Base-by-base conservation (phyloP, 305 asterid species). In the Fraxinus dipetala region DNA sequence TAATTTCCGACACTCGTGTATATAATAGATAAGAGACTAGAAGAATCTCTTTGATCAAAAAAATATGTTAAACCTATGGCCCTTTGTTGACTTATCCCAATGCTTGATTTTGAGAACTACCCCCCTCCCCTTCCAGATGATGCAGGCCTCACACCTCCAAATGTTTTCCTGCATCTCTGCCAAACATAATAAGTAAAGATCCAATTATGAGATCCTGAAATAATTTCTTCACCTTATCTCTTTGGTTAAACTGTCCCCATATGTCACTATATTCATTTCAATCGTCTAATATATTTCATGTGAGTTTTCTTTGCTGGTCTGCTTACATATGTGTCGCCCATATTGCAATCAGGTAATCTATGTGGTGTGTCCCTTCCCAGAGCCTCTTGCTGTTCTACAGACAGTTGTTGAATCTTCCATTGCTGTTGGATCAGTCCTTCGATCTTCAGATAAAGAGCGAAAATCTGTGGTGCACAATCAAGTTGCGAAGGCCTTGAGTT, bases 341-440 rank as follows among this genome's bases (percentile, higher is more conserved):
- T 35, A 28, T 28, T 73, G 31, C 74, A 56, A 77, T 78, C 95
- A 96, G 99, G 98, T 96, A 24, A 89, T 96, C 78, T 95, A 96
- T 85, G 99, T 96, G 86, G 96, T 96, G 72, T 96, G 99, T 90
- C 99, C 99, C 85, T 96, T 96, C 81, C 98, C 99, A 4, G 99
- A 96, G 89, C 98, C 99, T 85, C 95, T 91, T 82, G 94, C 99
- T 45, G 94, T 96, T 86, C 89, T 96, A n/a, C 97, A 93, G 85
- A 92, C 99, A 40, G 94, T 95, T 80, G 89, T 95, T 74, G 98
- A 96, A 88, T 91, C 98, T 82, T 93, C 98, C 65, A 85, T 92
- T 85, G 96, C 98, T 82, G 87, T 93, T 80, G 99, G 99, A 82
- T 92, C 99, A 73, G 90, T 89, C 72, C 73, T 96, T 85, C 92